phyloP scores from a whole-genome alignment of 352 stramenopile species.

The Vaucheria bursata region DNA sequence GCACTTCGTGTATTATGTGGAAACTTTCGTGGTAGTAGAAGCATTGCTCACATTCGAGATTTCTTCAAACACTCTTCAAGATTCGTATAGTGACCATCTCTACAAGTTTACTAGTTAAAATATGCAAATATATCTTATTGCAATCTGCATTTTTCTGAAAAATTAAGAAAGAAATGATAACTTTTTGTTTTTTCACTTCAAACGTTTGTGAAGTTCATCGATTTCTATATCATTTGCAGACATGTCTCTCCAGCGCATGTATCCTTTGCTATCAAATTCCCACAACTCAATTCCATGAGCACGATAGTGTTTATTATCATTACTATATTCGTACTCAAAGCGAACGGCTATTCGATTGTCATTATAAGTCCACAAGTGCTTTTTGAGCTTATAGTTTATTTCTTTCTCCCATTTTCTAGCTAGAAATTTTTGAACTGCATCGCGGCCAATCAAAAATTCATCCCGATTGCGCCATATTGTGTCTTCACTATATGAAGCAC shows the following conservation, averaged over 20 bases:
- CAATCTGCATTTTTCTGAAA: no score
- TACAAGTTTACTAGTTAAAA: no score
- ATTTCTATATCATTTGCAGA: constrained; percentile 41
- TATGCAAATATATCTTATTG: no score
- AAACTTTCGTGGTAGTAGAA: no score
- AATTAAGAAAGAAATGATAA: no score
- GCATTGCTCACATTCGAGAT: no score
- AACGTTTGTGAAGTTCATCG: constrained; percentile 21
- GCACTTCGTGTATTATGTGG: no score
- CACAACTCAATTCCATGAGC: constrained; percentile 44
- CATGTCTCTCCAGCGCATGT: constrained; percentile 47
- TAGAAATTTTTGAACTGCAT: constrained; percentile 28
- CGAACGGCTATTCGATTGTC: constrained; percentile 34
- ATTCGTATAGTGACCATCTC: no score
- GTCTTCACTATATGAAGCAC: constrained; percentile 27
- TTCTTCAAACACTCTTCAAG: no score
- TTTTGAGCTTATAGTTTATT: constrained; percentile 33
- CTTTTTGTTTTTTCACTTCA: no score
- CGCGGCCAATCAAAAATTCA: constrained; percentile 16
- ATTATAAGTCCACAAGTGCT: constrained; percentile 36
- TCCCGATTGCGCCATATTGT: constrained; percentile 43
- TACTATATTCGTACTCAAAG: constrained; percentile 44
- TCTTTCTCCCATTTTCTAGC: constrained; percentile 40
- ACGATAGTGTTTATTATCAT: constrained; percentile 18
- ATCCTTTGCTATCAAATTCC: constrained; percentile 35